A percentile compares a stretch with the other conserved stretches of the same genome.
These are phyloP conservation scores for Trypanosoma conorhini DNA, from an alignment of 208 protist genomes.

Conservation along the genomic window DNA sequence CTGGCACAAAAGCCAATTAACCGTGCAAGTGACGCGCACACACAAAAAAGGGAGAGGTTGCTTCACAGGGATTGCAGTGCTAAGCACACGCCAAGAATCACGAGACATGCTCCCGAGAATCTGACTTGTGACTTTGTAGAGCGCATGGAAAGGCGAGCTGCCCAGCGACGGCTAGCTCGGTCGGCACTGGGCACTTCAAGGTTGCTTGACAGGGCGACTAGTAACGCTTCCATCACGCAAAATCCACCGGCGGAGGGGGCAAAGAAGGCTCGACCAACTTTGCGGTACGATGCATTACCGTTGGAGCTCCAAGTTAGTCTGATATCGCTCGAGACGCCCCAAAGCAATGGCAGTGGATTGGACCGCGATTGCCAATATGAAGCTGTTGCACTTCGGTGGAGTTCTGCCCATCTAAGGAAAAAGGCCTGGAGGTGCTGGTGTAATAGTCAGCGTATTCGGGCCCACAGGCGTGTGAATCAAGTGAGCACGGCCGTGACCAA, in stretches of 20 bases:
- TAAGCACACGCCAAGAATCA: neutral
- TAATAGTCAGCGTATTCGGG: neutral
- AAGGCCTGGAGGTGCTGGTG: constrained; percentile 17
- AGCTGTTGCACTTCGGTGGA: constrained; percentile 11
- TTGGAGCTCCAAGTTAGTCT: constrained; percentile 11
- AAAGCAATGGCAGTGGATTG: neutral
- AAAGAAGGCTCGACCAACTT: neutral
- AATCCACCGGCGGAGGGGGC: neutral
- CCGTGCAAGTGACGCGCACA: neutral
- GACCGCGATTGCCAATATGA: constrained; percentile 1
- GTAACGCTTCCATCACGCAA: neutral
- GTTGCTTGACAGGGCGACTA: neutral
- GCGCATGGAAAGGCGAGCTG: constrained; percentile 34
- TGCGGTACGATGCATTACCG: constrained; percentile 8
- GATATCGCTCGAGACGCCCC: constrained; percentile 6
- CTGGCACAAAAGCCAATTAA: neutral
- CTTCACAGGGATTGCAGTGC: neutral
- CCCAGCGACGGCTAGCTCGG: constrained; percentile 17
- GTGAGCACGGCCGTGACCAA: neutral
- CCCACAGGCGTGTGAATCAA: neutral
- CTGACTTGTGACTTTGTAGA: constrained; percentile 21
- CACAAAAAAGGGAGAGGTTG: neutral
- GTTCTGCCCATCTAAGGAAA: constrained; percentile 10
- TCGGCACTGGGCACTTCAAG: constrained; percentile 3
- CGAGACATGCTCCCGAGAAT: neutral